These are phyloP conservation scores for Isabelozyma rhagii DNA, from an alignment of 805 yeast species.

Conservation along the genomic window DNA sequence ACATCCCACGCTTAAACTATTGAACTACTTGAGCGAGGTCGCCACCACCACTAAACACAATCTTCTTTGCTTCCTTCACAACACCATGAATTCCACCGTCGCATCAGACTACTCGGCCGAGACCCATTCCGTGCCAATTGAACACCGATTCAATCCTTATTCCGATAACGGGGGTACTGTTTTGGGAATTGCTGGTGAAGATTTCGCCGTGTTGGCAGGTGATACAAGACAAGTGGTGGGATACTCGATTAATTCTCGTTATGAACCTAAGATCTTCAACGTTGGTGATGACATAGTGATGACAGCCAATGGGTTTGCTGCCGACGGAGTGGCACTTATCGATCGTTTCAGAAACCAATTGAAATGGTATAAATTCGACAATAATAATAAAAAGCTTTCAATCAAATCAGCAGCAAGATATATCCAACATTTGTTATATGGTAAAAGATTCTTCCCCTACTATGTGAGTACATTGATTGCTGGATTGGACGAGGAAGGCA, in stretches of 20 bases:
- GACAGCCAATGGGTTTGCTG: constrained; percentile 95
- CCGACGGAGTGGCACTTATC: constrained; percentile 86
- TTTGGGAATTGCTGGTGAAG: constrained; percentile 95
- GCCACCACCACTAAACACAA: neutral
- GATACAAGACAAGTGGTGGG: constrained; percentile 98
- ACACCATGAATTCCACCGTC: constrained; percentile 33
- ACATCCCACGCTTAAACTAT: neutral
- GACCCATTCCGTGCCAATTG: constrained; percentile 61
- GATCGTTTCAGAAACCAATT: constrained; percentile 65
- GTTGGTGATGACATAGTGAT: constrained; percentile 85
- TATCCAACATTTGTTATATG: constrained; percentile 84
- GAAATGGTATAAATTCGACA: constrained; percentile 92
- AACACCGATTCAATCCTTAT: constrained; percentile 90
- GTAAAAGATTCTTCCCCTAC: constrained; percentile 94
- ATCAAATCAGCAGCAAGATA: constrained; percentile 81
- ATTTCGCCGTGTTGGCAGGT: constrained; percentile 94
- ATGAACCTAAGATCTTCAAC: constrained; percentile 84
- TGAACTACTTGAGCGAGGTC: neutral
- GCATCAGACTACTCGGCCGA: constrained; percentile 68
- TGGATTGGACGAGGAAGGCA: constrained; percentile 87
- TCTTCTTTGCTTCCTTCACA: neutral
- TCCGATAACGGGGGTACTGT: constrained; percentile 97
- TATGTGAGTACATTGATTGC: constrained; percentile 94
- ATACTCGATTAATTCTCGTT: constrained; percentile 87
- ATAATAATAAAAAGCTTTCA: constrained; percentile 64